Base-by-base conservation (phyloP, 23 red algal species). In the Gracilaria domingensis region DNA sequence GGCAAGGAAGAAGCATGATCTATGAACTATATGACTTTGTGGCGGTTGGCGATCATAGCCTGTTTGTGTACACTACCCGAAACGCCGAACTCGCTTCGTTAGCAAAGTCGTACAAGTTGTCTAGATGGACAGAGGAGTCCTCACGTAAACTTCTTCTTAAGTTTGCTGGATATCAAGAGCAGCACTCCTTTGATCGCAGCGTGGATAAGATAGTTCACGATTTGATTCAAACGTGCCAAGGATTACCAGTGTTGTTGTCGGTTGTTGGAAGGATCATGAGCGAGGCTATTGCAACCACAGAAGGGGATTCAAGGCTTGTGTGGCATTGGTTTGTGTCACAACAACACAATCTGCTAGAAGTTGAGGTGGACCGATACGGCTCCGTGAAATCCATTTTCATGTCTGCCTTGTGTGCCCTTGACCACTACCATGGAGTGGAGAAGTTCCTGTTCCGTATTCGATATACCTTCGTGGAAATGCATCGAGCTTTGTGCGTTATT, bases 321-420 rank as follows among this genome's bases (percentile, higher is more conserved):
- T 67, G 62, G 62, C 3, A 67, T 34, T 67, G 62, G 62, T 67
- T 67, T 25, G 2, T 67, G n/a, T 34, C 62, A 33, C 62, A 67
- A 67, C 62, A 67, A 36, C 62, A 67, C 62, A 36, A 67, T 33
- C 62, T 67, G 24, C 26, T 67, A 67, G 62, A 67, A 29, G 16
- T 67, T 67, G 62, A 67, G 33, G 62, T 67, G 62, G 62, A 67
- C 17, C 62, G 62, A 14, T 67, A 67, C 14, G 62, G 62, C 33
- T 1, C 13, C 26, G 24, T 67, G 1, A 67, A 67, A 67, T 67
- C 62, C 9, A 67, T 67, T 25, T 67, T 67, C 62, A 11, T 67
- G 62, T 67, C 62, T 32, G 62, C 62, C 1, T 16, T 67, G 2
- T 34, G 62, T 12, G 62, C 62, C 8, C 62, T 67, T 67, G 62